Evolutionary conservation across 169 alveolate species (phyloP).

Genomic region (Condylostoma magnum): DNA sequence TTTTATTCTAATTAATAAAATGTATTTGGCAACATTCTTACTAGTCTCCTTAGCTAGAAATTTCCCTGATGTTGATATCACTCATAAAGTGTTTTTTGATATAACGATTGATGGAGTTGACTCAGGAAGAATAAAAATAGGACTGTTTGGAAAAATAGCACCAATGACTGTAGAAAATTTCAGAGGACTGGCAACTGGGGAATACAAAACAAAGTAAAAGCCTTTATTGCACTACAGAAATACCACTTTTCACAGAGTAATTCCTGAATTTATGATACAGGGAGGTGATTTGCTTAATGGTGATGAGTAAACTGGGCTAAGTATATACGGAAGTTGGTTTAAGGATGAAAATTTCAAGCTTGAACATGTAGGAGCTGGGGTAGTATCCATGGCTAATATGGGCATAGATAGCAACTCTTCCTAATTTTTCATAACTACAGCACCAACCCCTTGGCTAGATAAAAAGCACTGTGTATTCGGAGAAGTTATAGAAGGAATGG

Average conservation of each 20-base stretch:
- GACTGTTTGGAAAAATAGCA: slow-evolving; percentile 80
- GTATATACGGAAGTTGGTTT: slow-evolving; percentile 93
- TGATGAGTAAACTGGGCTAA: slow-evolving; percentile 96
- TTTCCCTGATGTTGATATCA: too few species aligned
- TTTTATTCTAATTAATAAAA: too few species aligned
- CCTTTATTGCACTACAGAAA: slow-evolving; percentile 67
- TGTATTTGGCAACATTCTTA: too few species aligned
- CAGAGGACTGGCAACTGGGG: slow-evolving; percentile 93
- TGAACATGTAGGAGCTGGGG: slow-evolving; percentile 54
- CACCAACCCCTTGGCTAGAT: slow-evolving; percentile 89
- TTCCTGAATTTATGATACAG: slow-evolving; percentile 86
- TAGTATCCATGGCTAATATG: slow-evolving; percentile 70
- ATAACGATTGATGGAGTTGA: slow-evolving; percentile 73
- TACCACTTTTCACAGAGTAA: slow-evolving; percentile 86
- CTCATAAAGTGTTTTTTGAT: slow-evolving; percentile 59
- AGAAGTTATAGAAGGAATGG: slow-evolving; percentile 69
- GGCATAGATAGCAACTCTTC: slow-evolving; percentile 94
- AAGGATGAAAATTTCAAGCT: slow-evolving; percentile 91
- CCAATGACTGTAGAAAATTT: slow-evolving; percentile 96
- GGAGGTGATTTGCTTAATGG: slow-evolving; percentile 90
- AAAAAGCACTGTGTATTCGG: slow-evolving; percentile 80
- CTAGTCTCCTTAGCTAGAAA: too few species aligned
- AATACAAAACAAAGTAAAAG: slow-evolving; percentile 53
- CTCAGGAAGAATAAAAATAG: slow-evolving; percentile 93
- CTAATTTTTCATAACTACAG: slow-evolving; percentile 91